Evolutionary conservation across 768 basidiomycete genomes (phyloP).

Genomic region (Leccinellum albellum): DNA sequence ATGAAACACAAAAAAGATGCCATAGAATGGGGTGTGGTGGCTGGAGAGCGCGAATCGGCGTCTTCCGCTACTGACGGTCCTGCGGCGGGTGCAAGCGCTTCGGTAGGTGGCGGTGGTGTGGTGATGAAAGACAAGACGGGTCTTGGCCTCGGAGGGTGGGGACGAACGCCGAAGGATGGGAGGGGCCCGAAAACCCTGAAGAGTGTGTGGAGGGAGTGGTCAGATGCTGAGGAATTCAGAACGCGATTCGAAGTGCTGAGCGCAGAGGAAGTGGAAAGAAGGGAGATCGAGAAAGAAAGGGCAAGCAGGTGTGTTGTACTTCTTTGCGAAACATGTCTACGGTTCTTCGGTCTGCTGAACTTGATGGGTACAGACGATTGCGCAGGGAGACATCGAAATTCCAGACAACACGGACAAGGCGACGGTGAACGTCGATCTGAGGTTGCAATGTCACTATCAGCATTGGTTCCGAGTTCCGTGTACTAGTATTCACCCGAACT

Average conservation of each 20-base stretch:
- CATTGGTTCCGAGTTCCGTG: conserved; percentile 5
- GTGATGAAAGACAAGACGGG: conserved; percentile 81
- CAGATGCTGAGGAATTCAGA: conserved; percentile 84
- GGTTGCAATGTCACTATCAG: conserved; percentile 3
- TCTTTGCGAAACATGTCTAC: background rate
- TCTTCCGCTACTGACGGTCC: conserved; percentile 17
- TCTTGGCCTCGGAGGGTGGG: conserved; percentile 69
- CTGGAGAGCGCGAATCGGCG: conserved; percentile 43
- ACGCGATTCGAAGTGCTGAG: conserved; percentile 85
- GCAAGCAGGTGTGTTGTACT: conserved; percentile 54
- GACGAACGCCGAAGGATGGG: conserved; percentile 71
- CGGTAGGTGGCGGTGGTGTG: conserved; percentile 39
- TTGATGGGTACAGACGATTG: conserved; percentile 42
- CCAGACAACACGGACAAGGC: conserved; percentile 44
- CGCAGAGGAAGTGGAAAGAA: conserved; percentile 86
- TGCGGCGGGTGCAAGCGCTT: conserved; percentile 3
- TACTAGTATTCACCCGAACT: conserved; percentile 8
- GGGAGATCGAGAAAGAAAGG: conserved; percentile 84
- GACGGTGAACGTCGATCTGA: conserved; percentile 26
- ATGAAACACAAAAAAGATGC: conserved; percentile 94
- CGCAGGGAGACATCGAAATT: conserved; percentile 67
- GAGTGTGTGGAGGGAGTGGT: conserved; percentile 96
- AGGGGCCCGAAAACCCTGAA: conserved; percentile 76
- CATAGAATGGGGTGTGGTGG: conserved; percentile 89
- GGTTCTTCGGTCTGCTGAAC: conserved; percentile 1